phyloP scores from a whole-genome alignment of 495 filamentous ascomycete genomes.

The Podospora australis region DNA sequence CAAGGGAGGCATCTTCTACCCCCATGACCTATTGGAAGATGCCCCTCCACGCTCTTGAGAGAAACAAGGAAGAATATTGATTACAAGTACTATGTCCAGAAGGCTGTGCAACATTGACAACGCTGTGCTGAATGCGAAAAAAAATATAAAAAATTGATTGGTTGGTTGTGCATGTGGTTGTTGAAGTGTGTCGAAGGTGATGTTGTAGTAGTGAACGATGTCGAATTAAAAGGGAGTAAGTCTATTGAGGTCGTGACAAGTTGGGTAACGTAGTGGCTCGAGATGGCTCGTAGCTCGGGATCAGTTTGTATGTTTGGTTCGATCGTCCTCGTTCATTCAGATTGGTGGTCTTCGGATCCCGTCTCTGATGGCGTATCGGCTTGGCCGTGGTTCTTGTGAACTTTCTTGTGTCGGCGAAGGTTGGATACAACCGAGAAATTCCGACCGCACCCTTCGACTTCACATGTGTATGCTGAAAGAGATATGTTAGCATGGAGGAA shows the following conservation, averaged over 20 bases:
- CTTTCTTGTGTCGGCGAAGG: slow-evolving; percentile 88
- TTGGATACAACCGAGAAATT: slow-evolving; percentile 99
- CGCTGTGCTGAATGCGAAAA: too few species aligned
- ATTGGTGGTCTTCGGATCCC: slow-evolving; percentile 45
- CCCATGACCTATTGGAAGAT: slow-evolving; percentile 6
- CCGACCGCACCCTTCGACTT: slow-evolving; percentile 90
- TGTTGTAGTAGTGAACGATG: not conserved
- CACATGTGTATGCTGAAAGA: slow-evolving; percentile 76
- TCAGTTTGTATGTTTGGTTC: not conserved
- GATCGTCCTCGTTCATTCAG: slow-evolving; percentile 24
- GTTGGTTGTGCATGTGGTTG: not conserved
- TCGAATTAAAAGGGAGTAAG: not conserved
- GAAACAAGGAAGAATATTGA: not conserved
- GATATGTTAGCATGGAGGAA: slow-evolving; percentile 29
- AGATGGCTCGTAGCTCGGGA: too few species aligned
- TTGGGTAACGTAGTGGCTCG: slow-evolving; percentile 1
- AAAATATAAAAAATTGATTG: not conserved
- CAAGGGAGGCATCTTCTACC: slow-evolving; percentile 8
- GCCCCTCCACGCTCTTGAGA: not conserved
- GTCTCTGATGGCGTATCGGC: slow-evolving; percentile 57
- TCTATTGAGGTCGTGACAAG: not conserved
- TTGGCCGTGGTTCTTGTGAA: slow-evolving; percentile 63
- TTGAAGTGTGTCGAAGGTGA: not conserved
- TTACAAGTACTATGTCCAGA: slow-evolving; percentile 5
- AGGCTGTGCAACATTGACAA: not conserved